Evolutionary conservation across 23 red algal species (phyloP), one percentile per base, ranked within the genome.

Genomic region (Gracilaria gracilis): DNA sequence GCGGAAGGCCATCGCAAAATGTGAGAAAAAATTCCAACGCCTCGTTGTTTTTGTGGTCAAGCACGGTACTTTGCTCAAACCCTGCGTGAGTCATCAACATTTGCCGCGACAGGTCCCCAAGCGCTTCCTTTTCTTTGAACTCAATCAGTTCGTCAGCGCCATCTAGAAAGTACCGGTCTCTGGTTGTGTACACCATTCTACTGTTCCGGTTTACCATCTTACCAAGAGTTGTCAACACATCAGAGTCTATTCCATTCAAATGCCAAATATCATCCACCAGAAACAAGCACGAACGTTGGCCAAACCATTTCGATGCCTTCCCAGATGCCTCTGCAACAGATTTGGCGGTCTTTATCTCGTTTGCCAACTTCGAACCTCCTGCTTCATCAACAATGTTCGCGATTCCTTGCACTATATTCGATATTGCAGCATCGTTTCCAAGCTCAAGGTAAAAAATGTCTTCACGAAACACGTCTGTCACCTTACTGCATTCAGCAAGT

Each of bases 231-330:
- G 23, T 9, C 6, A 64, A n/a, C 21, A 64, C 58, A 5, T 64
- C 15, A 4, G 58, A 64, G 58, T 64, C 58, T 5, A 82, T 82
- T 9, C 78, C 78, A 29, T 61, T 55, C 2, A 4, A 4, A 3
- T 34, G 16, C 78, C 78, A 82, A 9, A 82, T 58, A 44, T 82
- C 46, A 82, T 82, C 78, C 9, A 82, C 31, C 31, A 82, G 40
- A 27, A 82, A 82, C 31, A 82, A n/a, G 24, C 78, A 82, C 20
- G 6, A 4, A n/a, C 16, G 6, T 6, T 25, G 31, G 14, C 48
- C 8, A 61, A 82, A 82, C 78, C 78, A 82, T 24, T 51, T 24
- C 4, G 32, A 35, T 7, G 50, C 46, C 34, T 44, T 57, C 4
- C 14, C 27, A 11, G 7, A 20, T 35, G 42, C 78, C 25, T 82